Percentiles rank a stretch among this genome's conserved stretches.
These are phyloP conservation scores for Boletus coccyginus DNA, from an alignment of 768 basidiomycete species.

Conservation along the genomic window DNA sequence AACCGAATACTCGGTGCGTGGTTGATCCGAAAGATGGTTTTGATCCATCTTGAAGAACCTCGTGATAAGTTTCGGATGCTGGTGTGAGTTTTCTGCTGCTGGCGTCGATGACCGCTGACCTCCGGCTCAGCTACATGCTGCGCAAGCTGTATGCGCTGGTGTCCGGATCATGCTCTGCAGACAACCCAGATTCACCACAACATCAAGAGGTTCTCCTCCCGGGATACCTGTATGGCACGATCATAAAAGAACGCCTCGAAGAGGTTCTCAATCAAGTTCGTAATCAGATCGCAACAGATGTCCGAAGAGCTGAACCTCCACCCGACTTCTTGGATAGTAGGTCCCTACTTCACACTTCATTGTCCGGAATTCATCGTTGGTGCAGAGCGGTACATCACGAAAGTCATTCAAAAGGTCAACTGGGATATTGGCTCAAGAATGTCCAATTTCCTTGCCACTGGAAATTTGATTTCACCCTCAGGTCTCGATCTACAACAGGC, in stretches of 20 bases:
- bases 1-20: slow-evolving; percentile 78
- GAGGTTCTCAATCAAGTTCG: slow-evolving; percentile 79
- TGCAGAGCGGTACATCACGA: slow-evolving; percentile 77
- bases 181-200: slow-evolving; percentile 98
- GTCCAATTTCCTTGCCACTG: slow-evolving; percentile 95
- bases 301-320: slow-evolving; percentile 66
- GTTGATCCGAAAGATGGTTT: slow-evolving; percentile 79
- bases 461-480: slow-evolving; percentile 90
- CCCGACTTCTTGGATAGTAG: slow-evolving; percentile 88
- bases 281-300: slow-evolving; percentile 65
- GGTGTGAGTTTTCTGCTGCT: slow-evolving; percentile 47
- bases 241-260: slow-evolving; percentile 95
- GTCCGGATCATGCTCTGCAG: slow-evolving; percentile 83
- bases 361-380: slow-evolving; percentile 2
- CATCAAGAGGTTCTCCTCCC: slow-evolving; percentile 97
- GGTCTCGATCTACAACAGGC: slow-evolving; percentile 97
- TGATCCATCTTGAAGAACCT: slow-evolving; percentile 85
- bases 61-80: slow-evolving; percentile 95
- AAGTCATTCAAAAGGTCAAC: slow-evolving; percentile 72
- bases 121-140: slow-evolving; percentile 82
- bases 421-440: slow-evolving; percentile 91
- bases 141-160: slow-evolving; percentile 92
- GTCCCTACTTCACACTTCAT: slow-evolving; percentile 27
- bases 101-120: slow-evolving; percentile 4
- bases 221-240: slow-evolving; percentile 91